Base-by-base conservation (phyloP, 1,284 basidiomycete species). In the Anthracocystis panici-leucophaei region DNA sequence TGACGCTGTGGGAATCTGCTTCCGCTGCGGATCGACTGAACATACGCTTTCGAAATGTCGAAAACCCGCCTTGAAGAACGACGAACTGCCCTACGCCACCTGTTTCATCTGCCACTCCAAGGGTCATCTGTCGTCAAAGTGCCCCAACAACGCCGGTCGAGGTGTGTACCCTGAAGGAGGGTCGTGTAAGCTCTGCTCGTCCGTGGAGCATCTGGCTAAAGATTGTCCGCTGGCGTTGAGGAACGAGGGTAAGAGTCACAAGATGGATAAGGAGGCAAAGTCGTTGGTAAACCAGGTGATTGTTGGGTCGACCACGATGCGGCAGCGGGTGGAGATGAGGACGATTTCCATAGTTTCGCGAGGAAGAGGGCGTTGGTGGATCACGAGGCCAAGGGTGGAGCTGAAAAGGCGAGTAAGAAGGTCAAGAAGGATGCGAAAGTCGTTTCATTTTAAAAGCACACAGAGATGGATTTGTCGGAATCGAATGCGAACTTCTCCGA, bases 101-200 rank as follows among this genome's bases (percentile, higher is more conserved):
- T 97, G 95, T 86, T 97, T 94, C 83, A 92, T 97, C 35, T 97
- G 95, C 82, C 90, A 73, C 18, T 49, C 70, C 23, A 81, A 89
- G 76, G 94, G 94, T 0, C 94, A 96, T 82, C 88, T 96, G 1
- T 92, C 92, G 0, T 91, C 91, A 0, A 87, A 89, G 20, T 97
- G 95, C 85, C 92, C 93, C 0, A 86, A 92, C 79, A 97, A 97
- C 81, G 88, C 89, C 64, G 89, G 88, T 2, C 91, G 90, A 68
- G 94, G 95, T 1, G 89, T 97, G 29, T 97, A 97, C 81, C 93
- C 94, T 0, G 92, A 95, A 74, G 95, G 95, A 23, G 95, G 95
- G 3, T 95, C 94, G 83, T 97, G 95, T 83, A 96, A 94, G 82
- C 87, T 97, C 11, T 97, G 95, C 82, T 90, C 90, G 4, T 90